Base-by-base conservation (phyloP, 495 filamentous ascomycete genomes). In the Margaritispora aquatica region DNA sequence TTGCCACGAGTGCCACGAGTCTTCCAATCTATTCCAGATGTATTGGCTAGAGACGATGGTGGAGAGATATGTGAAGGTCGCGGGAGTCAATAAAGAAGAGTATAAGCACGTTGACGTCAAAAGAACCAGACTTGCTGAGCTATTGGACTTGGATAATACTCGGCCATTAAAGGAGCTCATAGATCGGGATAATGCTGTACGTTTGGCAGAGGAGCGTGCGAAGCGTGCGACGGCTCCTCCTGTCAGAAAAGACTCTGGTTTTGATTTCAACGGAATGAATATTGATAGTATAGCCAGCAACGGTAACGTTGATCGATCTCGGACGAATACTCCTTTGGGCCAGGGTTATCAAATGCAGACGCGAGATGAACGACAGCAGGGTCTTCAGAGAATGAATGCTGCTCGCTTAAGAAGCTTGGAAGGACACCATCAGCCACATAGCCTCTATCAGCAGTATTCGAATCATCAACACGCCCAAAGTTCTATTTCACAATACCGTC, bases 1-100 rank as follows among this genome's bases (percentile, higher is more conserved):
- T 20, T 64, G 62, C 20, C 1, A 23, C 15, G 38, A 59, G 17
- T 59, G 57, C 57, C 20, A 53, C 17, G 2, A 52, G 24, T 26
- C 36, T 2, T 13, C 20, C 2, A 46, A 26, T 38, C 9, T 8
- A 10, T 36, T 36, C 41, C 20, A 26, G 9, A 2, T 19, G 8
- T 7, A 7, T 10, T 53, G 51, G 51, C 13, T 31, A 20, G 23
- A 53, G 4, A 9, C 24, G 51, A 20, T 29, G 2, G 4, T 31
- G 9, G 23, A 17, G 51, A 27, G 10, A 15, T 10, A 34, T 15
- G 19, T 5, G 2, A 5, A 10, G 24, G 2, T 21, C 11, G 10
- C 7, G 10, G 21, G 7, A 3, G 19, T 44, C 19, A 24, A 15
- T 34, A 3, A 31, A 19, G 26, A 34, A 27, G 24, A 36, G n/a